A percentile compares a stretch with the other conserved stretches of the same genome.
These are phyloP conservation scores for Ustilago tritici DNA, from an alignment of 1,284 basidiomycete species.

Conservation along the genomic window DNA sequence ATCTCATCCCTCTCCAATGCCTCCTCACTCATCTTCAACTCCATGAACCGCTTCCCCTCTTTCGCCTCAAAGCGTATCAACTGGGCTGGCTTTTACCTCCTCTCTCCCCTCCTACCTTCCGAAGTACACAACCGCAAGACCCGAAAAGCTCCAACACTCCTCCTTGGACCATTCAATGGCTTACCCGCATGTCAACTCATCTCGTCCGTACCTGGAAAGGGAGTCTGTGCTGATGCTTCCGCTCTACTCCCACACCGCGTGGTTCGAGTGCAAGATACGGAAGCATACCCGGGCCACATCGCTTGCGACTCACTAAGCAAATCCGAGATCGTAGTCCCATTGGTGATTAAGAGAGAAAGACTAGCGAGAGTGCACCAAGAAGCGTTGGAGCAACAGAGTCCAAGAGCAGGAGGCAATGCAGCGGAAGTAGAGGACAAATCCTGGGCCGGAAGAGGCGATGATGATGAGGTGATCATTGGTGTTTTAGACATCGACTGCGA, in stretches of 20 bases:
- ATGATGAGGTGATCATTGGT: constrained; percentile 66
- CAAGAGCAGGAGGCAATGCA: neutral
- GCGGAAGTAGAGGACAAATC: constrained; percentile 18
- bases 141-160: constrained; percentile 53
- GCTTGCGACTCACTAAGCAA: constrained; percentile 70
- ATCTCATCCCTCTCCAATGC: constrained; percentile 66
- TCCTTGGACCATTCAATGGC: constrained; percentile 70
- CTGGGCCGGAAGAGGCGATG: constrained; percentile 61
- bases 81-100: constrained; percentile 71
- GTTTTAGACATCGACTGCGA: constrained; percentile 71
- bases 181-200: constrained; percentile 70
- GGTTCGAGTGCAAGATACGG: constrained; percentile 68
- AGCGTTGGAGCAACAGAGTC: constrained; percentile 29
- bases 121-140: constrained; percentile 10
- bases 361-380: constrained; percentile 37
- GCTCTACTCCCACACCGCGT: constrained; percentile 61
- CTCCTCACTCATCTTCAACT: constrained; percentile 60
- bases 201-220: constrained; percentile 62
- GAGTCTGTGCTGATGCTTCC: constrained; percentile 70
- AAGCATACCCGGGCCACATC: constrained; percentile 70
- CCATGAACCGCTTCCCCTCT: constrained; percentile 60
- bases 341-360: constrained; percentile 55
- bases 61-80: constrained; percentile 63
- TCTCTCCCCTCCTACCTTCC: constrained; percentile 67
- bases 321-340: constrained; percentile 70